Evolutionary conservation across 2,329 filamentous ascomycete genomes (phyloP), one percentile per base, ranked within the genome.

Genomic region (Stagonosporopsis vannaccii): DNA sequence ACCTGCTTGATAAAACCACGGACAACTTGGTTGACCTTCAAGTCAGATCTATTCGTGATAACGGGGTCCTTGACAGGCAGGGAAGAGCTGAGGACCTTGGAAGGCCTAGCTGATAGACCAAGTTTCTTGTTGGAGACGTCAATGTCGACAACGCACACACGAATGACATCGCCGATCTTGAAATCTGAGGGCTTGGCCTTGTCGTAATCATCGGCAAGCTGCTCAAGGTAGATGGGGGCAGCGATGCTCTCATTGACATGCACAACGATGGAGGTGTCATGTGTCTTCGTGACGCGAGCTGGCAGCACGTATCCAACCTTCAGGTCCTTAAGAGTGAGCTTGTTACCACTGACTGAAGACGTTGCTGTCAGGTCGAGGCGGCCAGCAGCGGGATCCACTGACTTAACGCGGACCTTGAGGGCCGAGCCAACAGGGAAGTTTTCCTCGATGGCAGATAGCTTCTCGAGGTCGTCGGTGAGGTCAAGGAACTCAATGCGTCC

Each of bases 1-100:
- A 98, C 87, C 63, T 92, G 91, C 78, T 92, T 96, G 67, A 99
- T 86, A 69, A 99, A 98, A 3, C 96, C 96, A 52, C 95, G 90
- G 13, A 96, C 82, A 26, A 97, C 80, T 60, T 96, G 88, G 58
- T 93, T 91, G 35, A 87, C 79, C 54, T 88, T 86, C 28, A 99
- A 72, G 63, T 96, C 87, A n/a, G 86, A 81, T 42, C 87, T 78
- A 17, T 85, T 85, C 12, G 82, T 84, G 62, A 99, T 87, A 68
- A 97, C 92, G 33, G 84, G 86, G 72, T 99, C 95, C 69, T 88
- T 87, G 41, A 97, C 86, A 1, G 88, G 84, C 3, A 96, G 80
- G 1, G 90, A 90, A 1, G 94, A 97, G 78, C 91, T 96, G 60
- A 98, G 81, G 36, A 97, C 90, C 62, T 91, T 91, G 0, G 94